Evolutionary conservation across 495 filamentous ascomycete genomes (phyloP).

Genomic region (Talaromyces proteolyticus): DNA sequence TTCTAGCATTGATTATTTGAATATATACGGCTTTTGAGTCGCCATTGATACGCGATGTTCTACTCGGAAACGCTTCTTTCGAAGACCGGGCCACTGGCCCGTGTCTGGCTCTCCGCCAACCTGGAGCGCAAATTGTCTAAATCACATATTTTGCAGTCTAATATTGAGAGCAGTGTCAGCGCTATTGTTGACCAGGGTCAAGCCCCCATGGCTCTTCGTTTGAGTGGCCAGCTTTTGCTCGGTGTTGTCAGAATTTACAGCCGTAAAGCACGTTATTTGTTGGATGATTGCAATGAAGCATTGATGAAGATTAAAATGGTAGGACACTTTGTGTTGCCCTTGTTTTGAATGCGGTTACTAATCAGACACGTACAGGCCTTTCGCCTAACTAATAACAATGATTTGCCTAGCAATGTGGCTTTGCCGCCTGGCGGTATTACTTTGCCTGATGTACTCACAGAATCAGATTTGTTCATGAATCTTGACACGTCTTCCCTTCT

Average conservation of each 20-base stretch:
- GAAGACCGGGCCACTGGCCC: slow-evolving; percentile 93
- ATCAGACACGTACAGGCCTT: slow-evolving; percentile 53
- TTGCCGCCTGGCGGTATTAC: slow-evolving; percentile 64
- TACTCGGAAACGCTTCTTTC: slow-evolving; percentile 95
- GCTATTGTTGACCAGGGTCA: slow-evolving; percentile 92
- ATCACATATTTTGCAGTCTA: slow-evolving; percentile 84
- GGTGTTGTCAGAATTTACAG: slow-evolving; percentile 97
- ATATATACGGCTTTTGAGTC: background rate
- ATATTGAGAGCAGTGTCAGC: slow-evolving; percentile 86
- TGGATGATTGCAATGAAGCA: slow-evolving; percentile 97
- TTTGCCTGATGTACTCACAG: slow-evolving; percentile 83
- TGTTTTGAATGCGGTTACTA: slow-evolving; percentile 14
- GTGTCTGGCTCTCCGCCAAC: slow-evolving; percentile 97
- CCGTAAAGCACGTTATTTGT: slow-evolving; percentile 88
- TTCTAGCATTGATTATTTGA: too few relatives aligned
- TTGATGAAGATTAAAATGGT: slow-evolving; percentile 98
- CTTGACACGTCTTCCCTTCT: slow-evolving; percentile 73
- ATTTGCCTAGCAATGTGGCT: slow-evolving; percentile 63
- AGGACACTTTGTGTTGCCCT: slow-evolving; percentile 15
- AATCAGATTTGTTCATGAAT: slow-evolving; percentile 74
- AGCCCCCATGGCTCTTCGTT: slow-evolving; percentile 88
- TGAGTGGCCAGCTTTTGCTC: slow-evolving; percentile 89
- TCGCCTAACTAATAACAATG: slow-evolving; percentile 71
- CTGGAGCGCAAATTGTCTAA: slow-evolving; percentile 96
- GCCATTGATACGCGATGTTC: slow-evolving; percentile 66